Evolutionary conservation across 1,284 basidiomycete species (phyloP).

Genomic region (Cryptococcus deneoformans): DNA sequence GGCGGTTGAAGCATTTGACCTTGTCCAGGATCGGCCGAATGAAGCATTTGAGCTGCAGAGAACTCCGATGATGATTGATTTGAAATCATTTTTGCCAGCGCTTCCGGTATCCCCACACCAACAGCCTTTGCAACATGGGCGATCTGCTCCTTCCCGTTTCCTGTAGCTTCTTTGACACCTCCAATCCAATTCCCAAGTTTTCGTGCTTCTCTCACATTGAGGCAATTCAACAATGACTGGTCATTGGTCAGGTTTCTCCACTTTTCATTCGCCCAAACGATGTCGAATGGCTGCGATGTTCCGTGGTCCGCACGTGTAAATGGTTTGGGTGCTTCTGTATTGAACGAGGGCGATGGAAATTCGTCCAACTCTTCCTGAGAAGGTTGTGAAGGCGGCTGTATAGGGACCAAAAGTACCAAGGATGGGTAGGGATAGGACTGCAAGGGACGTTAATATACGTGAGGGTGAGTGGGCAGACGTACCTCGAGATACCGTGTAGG

Average conservation of each 20-base stretch:
- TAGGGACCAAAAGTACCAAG: constrained; percentile 32
- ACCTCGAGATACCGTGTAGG: constrained; percentile 38
- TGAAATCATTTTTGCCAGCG: not conserved
- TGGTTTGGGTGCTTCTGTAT: not conserved
- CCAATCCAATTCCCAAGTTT: constrained; percentile 36
- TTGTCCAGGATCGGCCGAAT: not conserved
- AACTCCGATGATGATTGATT: not conserved
- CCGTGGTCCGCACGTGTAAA: constrained; percentile 24
- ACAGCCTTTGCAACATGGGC: not conserved
- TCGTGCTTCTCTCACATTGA: constrained; percentile 28
- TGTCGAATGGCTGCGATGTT: constrained; percentile 21
- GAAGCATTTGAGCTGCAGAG: not conserved
- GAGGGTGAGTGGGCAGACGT: constrained; percentile 3
- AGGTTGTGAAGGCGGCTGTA: constrained; percentile 17
- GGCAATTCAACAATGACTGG: constrained; percentile 25
- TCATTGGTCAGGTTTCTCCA: constrained; percentile 28
- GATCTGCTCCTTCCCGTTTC: not conserved
- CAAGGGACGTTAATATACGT: not conserved
- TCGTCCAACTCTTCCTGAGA: constrained; percentile 10
- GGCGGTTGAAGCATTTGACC: not conserved
- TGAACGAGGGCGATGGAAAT: constrained; percentile 6
- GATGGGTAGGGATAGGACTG: constrained; percentile 43
- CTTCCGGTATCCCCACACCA: not conserved
- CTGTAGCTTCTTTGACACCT: constrained; percentile 9
- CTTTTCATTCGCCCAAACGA: constrained; percentile 34